Percentiles rank a stretch among this genome's conserved stretches.
phyloP scores from a whole-genome alignment of 73 alveolate species.

The Paramecium caudatum region DNA sequence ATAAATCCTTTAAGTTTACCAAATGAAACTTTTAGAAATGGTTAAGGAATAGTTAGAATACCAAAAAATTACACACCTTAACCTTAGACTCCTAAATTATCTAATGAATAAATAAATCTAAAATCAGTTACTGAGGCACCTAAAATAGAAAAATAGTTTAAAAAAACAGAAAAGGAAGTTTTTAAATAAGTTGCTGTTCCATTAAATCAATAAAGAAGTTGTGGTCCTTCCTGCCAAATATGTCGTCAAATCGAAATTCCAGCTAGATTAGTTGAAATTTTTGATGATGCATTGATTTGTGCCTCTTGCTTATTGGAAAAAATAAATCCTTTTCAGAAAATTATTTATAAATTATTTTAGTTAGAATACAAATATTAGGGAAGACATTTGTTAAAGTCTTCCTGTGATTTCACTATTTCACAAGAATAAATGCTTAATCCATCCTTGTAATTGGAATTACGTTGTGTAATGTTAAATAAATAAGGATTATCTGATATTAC shows the following conservation, averaged over 20 bases:
- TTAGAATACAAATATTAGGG: slow-evolving; percentile 18
- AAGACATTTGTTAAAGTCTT: not conserved
- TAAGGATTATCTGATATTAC: slow-evolving; percentile 54
- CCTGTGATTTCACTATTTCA: not conserved
- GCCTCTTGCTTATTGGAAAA: slow-evolving; percentile 28
- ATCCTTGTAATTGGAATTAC: not conserved
- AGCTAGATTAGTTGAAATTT: not conserved
- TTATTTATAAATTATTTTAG: not conserved
- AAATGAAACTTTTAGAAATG: too few relatives aligned
- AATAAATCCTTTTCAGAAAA: slow-evolving; percentile 26
- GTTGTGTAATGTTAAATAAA: slow-evolving; percentile 56
- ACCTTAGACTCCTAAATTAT: too few relatives aligned
- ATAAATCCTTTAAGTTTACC: too few relatives aligned
- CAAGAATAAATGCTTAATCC: not conserved
- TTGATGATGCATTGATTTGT: not conserved
- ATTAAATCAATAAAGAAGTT: too few relatives aligned
- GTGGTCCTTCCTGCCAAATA: too few relatives aligned
- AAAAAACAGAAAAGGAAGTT: too few relatives aligned
- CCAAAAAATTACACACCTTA: too few relatives aligned
- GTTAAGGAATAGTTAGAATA: too few relatives aligned
- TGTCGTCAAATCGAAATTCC: not conserved
- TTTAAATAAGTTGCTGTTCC: too few relatives aligned
- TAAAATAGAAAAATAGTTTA: too few relatives aligned
- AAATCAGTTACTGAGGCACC: too few relatives aligned
- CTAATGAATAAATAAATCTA: too few relatives aligned